Base-by-base conservation (phyloP, 352 stramenopile species). In the Globisporangium nodosum region DNA sequence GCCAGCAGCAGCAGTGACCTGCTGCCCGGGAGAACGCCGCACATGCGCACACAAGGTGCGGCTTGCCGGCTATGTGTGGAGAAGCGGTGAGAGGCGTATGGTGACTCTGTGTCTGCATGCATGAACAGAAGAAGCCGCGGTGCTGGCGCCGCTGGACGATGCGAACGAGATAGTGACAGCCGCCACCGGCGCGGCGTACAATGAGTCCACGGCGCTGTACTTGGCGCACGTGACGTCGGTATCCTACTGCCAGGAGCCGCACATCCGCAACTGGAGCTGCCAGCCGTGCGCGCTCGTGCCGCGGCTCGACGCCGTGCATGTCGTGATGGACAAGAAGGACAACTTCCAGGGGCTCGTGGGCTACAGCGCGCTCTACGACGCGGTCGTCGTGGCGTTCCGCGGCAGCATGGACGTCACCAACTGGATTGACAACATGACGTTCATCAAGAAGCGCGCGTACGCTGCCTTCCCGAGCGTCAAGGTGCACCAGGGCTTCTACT, bases 391-490 rank as follows among this genome's bases (percentile, higher is more conserved):
- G n/a, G 81, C 82, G 15, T 94, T 92, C 51, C 83, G 85, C 39
- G 85, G 85, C 27, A 91, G 79, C 52, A 93, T 92, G 71, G 80
- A 94, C 68, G 56, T 93, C 40, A 69, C 53, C 9, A 94, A 94
- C 59, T 94, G 85, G 85, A 70, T 94, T 58, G 78, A 92, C 61
- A 93, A 94, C 58, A 72, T 94, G 58, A 89, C 83, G 12, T 90
- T 93, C 51, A 60, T 88, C 55, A 90, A 94, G 67, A 81, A 69
- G 61, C 71, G 72, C 9, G 75, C 76, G 35, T 94, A 92, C 64
- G 39, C 49, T 2, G 24, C 80, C n/a, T 87, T 78, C 52, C 85
- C 83, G 1, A 57, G 69, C 12, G 85, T 87, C 3, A 55, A 66
- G 30, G 81, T 94, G 30, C 85, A 94, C 65, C 49, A 82, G 30